Evolutionary conservation across 257 asterid species (phyloP).

Genomic region (Scutellaria galericulata): DNA sequence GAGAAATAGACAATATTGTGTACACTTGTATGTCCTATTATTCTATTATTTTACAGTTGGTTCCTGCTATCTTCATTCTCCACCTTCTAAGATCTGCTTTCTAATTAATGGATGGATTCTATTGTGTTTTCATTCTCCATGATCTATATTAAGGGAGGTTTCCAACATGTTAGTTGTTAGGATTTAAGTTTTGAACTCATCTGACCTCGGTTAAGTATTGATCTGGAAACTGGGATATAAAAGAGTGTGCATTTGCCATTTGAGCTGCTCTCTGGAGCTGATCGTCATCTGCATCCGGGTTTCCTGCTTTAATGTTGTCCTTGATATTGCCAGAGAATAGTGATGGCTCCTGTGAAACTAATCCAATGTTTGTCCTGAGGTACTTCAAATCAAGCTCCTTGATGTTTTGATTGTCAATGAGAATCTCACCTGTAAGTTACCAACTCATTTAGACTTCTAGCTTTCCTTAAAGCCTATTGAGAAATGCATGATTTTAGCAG

Average conservation of each 20-base stretch:
- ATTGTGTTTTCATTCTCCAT: background rate
- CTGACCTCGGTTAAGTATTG: conserved; percentile 76
- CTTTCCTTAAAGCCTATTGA: conserved; percentile 21
- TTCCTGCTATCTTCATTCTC: too few species aligned
- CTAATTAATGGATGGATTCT: background rate
- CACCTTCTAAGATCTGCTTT: background rate
- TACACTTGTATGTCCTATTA: background rate
- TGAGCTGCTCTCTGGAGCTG: conserved; percentile 65
- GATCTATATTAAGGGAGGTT: conserved; percentile 16
- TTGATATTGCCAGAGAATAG: conserved; percentile 75
- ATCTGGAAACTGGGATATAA: conserved; percentile 72
- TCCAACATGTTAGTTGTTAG: conserved; percentile 14
- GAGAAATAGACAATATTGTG: background rate
- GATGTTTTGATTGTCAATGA: conserved; percentile 67
- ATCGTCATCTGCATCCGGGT: conserved; percentile 57
- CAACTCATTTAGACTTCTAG: conserved; percentile 36
- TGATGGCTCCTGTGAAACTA: conserved; percentile 89
- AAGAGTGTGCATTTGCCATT: conserved; percentile 85
- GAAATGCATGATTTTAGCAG: conserved; percentile 13
- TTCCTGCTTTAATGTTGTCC: conserved; percentile 76
- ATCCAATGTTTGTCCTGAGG: conserved; percentile 75
- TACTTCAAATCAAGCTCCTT: conserved; percentile 71
- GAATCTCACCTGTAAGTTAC: conserved; percentile 58
- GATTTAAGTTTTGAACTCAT: background rate
- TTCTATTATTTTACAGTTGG: too few species aligned